Evolutionary conservation across 192 early-diverging fungal genomes (phyloP), one percentile per base, ranked within the genome.

Genomic region (Backusella parvicylindrica): DNA sequence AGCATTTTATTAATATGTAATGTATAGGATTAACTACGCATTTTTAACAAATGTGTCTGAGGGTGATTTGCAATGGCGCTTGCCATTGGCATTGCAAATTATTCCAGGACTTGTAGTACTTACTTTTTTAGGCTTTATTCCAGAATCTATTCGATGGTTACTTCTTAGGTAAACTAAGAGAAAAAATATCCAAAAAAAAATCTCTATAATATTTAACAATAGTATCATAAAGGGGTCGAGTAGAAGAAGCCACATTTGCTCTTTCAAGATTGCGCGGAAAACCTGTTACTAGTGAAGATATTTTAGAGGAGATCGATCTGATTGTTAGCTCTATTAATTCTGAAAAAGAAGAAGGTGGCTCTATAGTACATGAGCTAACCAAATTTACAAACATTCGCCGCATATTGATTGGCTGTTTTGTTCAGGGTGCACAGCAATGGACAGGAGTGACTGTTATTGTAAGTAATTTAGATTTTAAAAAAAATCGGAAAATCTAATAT

Each of bases 91-190:
- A 1, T 23, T 75, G 12, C 73, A 75, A 65, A 12, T 68, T 9
- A 38, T 75, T 75, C 73, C 73, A 32, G 73, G 64, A 26, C 7
- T 38, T 32, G 16, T 75, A 43, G n/a, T 75, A 21, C 35, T 43
- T 18, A 16, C n/a, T 7, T 64, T 36, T 35, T 33, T 53, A 28
- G 6, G 36, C 2, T 71, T 71, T n/a, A 33, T 71, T 8, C 72
- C 63, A 49, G 66, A 68, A 36, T 68, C 66, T 21, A 38, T 68
- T 37, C 35, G 66, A 3, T 68, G 66, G 66, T 12, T 68, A 37
- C 3, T 68, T 2, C 66, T 68, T 68, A 35, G 36, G 66, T 68
- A 68, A 21, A 1, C 18, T 47, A 47, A 35, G 2, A 15, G 33
- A 35, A 35, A 35, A 35, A 47, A 47, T 47, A 47, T 41, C 2